phyloP scores from a whole-genome alignment of 2,329 filamentous ascomycete genomes.

The Venturia effusa region DNA sequence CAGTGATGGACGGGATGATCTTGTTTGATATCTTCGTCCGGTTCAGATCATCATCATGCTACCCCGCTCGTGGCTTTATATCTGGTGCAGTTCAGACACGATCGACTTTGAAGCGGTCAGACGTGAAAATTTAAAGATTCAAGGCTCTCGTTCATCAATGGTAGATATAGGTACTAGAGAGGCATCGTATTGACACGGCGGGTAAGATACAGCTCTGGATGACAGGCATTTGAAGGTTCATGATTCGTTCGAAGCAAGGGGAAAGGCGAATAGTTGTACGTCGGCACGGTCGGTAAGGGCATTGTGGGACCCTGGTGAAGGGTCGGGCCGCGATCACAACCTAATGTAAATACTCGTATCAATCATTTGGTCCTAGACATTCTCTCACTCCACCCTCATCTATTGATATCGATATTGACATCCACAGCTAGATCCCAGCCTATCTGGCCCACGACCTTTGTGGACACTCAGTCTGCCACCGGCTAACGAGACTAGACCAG shows the following conservation, averaged over 20 bases:
- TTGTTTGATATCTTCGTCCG: background rate
- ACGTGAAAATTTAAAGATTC: background rate
- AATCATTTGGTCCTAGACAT: too few relatives aligned
- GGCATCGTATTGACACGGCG: background rate
- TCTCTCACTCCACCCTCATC: background rate
- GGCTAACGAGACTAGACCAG: too few relatives aligned
- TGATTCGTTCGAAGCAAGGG: background rate
- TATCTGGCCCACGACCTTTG: too few relatives aligned
- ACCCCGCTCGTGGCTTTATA: slow-evolving; percentile 3
- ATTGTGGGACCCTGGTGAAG: background rate
- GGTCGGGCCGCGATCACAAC: background rate
- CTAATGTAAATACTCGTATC: too few relatives aligned
- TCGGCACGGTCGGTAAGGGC: too few relatives aligned
- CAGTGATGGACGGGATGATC: background rate
- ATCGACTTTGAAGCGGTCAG: background rate
- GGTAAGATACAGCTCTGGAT: background rate
- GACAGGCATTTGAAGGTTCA: background rate
- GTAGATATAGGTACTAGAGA: too few relatives aligned
- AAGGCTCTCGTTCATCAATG: too few relatives aligned
- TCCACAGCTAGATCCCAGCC: too few relatives aligned
- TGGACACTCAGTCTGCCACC: too few relatives aligned
- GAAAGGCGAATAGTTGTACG: too few relatives aligned
- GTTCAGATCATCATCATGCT: background rate
- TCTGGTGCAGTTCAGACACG: background rate
- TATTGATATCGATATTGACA: background rate